Evolutionary conservation across 2,329 filamentous ascomycete genomes (phyloP), one percentile per base, ranked within the genome.

Genomic region (Neopestalotiopsis sp.): DNA sequence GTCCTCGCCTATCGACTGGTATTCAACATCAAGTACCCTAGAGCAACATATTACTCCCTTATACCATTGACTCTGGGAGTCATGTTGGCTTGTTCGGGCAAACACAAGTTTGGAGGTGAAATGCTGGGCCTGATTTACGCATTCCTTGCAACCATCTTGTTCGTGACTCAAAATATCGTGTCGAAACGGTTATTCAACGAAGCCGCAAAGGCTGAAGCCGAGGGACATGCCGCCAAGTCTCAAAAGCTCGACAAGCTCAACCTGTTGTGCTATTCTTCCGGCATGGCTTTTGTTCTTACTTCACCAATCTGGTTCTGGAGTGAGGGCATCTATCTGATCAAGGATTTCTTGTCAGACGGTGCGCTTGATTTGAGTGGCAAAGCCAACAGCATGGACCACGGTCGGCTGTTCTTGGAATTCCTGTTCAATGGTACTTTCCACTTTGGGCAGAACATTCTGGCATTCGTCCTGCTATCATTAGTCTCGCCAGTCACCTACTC

Each of bases 171-270:
- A 78, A 99, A 99, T 78, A 99, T 99, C 68, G 97, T 98, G 73
- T 98, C 95, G 24, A 99, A 99, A 82, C 94, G 94, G 73, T 90
- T 99, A 10, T 99, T 99, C 85, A 99, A 98, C 79, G 95, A 98
- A 78, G 94, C 94, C 6, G 92, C 94, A 6, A 91, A 91, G 69
- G 93, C 94, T 2, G 95, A 98, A 81, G 89, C 91, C 7, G 94
- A 97, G 67, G 88, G 88, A 1, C 80, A 85, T 42, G 86, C 87
- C 0, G 81, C 86, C 13, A 87, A 88, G 67, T 88, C 90, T 58
- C 90, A 91, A 71, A 98, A 97, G 81, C 88, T 98, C 20, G 96
- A 99, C 83, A 99, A 99, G 82, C 89, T 99, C 56, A 99, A 99
- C 78, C 86, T 99, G 20, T 87, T 99, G 3, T 98, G 93, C 84